phyloP scores from a whole-genome alignment of 2,329 filamentous ascomycete genomes.

The Ophiocordyceps robertsii region DNA sequence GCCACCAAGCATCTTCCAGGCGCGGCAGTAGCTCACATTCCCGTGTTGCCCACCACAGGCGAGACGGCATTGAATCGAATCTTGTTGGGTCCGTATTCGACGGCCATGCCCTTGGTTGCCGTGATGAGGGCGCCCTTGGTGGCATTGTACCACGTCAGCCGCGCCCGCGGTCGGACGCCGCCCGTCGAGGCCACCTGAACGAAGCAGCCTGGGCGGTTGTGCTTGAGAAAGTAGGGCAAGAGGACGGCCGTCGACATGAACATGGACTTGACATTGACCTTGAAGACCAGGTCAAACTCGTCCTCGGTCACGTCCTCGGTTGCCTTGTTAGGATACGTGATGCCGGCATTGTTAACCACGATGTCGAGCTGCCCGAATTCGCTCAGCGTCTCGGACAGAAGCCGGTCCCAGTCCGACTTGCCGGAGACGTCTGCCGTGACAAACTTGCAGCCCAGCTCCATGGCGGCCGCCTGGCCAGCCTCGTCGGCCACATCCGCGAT shows the following conservation, averaged over 20 bases:
- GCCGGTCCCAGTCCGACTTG: constrained; percentile 35
- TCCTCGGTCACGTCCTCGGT: constrained; percentile 49
- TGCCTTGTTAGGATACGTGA: constrained; percentile 46
- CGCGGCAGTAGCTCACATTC: constrained; percentile 26
- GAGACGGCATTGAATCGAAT: constrained; percentile 64
- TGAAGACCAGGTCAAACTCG: constrained; percentile 54
- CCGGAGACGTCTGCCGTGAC: constrained; percentile 35
- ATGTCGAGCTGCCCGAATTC: constrained; percentile 40
- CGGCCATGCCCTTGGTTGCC: constrained; percentile 45
- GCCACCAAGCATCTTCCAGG: not conserved
- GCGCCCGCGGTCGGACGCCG: constrained; percentile 42
- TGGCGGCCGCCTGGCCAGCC: constrained; percentile 33
- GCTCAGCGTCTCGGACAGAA: constrained; percentile 30
- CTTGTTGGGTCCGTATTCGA: constrained; percentile 58
- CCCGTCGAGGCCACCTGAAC: constrained; percentile 56
- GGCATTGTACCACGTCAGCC: constrained; percentile 58
- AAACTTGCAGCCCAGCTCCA: constrained; percentile 29
- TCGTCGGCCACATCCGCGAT: constrained; percentile 46
- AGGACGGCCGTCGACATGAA: constrained; percentile 47
- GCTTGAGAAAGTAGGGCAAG: constrained; percentile 45
- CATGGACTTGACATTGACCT: constrained; percentile 56
- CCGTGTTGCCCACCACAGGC: constrained; percentile 53
- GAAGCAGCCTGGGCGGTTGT: constrained; percentile 43
- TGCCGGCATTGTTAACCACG: constrained; percentile 46
- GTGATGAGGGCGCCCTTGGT: constrained; percentile 53